These are phyloP conservation scores for Candida glucosophila DNA, from an alignment of 1,139 yeast genomes.

Conservation along the genomic window DNA sequence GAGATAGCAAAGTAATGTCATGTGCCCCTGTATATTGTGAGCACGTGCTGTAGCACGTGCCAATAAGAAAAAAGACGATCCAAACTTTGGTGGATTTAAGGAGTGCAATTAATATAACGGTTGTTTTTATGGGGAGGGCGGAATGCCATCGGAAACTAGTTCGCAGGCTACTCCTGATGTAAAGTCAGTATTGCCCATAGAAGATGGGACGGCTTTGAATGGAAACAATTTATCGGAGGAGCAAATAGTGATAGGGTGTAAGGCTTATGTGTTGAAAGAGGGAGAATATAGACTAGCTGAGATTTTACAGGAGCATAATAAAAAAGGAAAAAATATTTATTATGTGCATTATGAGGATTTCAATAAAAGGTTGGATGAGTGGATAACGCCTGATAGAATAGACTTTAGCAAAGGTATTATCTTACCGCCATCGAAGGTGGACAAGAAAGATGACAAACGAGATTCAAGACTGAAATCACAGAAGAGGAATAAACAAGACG, in stretches of 20 bases:
- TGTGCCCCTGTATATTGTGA: too few relatives aligned
- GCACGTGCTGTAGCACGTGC: too few relatives aligned
- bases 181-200: too few relatives aligned
- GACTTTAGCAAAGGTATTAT: constrained; percentile 61
- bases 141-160: too few relatives aligned
- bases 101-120: too few relatives aligned
- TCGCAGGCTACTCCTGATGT: too few relatives aligned
- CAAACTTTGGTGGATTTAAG: too few relatives aligned
- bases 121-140: too few relatives aligned
- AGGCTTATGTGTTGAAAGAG: constrained; percentile 74
- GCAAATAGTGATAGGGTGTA: constrained; percentile 64
- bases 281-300: constrained; percentile 78
- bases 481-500: constrained; percentile 10
- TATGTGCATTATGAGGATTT: constrained; percentile 93
- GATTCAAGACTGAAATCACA: too few relatives aligned
- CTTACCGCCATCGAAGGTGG: constrained; percentile 60
- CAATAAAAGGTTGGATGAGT: constrained; percentile 85
- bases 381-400: constrained; percentile 70
- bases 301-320: constrained; percentile 64
- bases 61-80: too few relatives aligned
- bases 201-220: too few relatives aligned
- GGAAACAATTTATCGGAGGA: constrained; percentile 22
- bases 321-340: constrained; percentile 71
- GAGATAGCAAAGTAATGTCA: too few relatives aligned
- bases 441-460: constrained; percentile 29